Percentiles rank a stretch among this genome's conserved stretches.
Conservation (phyloP, 2,329 filamentous ascomycete species). For the Botrytis pseudocinerea region DNA sequence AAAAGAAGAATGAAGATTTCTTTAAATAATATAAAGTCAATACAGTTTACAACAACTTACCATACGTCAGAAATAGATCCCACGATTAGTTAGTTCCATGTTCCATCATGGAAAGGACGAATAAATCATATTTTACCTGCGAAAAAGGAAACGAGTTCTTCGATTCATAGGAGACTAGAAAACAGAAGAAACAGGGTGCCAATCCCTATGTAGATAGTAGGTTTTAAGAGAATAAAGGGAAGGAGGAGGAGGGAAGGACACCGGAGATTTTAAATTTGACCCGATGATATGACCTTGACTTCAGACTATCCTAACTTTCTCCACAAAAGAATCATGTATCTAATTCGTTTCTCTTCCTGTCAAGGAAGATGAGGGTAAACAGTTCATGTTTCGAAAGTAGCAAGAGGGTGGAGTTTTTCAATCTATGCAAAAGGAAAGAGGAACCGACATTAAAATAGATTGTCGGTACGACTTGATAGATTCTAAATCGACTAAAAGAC, state of each 20-base stretch:
- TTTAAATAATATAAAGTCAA: no score
- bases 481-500: background rate
- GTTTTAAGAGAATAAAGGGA: background rate
- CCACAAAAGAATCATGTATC: background rate
- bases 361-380: background rate
- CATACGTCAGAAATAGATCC: no score
- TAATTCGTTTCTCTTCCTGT: background rate
- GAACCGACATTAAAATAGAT: background rate
- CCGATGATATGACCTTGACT: background rate
- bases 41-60: no score
- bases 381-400: background rate
- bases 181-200: background rate
- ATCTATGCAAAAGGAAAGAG: background rate
- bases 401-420: background rate
- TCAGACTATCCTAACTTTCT: background rate
- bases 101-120: no score
- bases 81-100: no score
- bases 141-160: background rate
- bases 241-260: background rate
- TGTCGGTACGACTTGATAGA: background rate
- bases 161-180: fast-evolving
- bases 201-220: background rate
- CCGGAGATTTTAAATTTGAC: background rate
- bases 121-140: no score
- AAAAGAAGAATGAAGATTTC: no score